Base-by-base conservation (phyloP, 305 asterid species). In the Solanum hybrid region DNA sequence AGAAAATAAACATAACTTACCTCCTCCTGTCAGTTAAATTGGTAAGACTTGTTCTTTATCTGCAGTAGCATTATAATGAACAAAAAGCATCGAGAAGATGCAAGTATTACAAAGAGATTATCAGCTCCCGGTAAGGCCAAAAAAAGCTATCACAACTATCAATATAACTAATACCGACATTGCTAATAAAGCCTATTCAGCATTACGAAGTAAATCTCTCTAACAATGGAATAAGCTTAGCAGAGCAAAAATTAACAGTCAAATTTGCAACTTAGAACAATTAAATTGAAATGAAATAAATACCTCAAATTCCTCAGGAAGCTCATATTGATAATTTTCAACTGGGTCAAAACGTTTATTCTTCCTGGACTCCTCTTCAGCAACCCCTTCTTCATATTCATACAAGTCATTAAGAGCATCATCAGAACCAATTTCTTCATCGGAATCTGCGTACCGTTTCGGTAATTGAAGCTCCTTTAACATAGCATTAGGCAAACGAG, bases 261-360 rank as follows among this genome's bases (percentile, higher is more conserved):
- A 42, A 42, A 42, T 45, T 45, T 45, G 60, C 60, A 45, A 45
- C 60, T 1, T 0, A 45, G 60, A 45, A 45, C 66, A 15, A 51
- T 2, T 22, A 60, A 64, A 64, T 64, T 64, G 72, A 64, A 64
- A 64, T 64, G 72, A 64, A 64, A 69, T 10, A 26, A 10, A 26
- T 71, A 95, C 99, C 99, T 96, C 92, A 91, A 95, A 96, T 78
- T 95, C 93, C 34, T 94, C 92, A 85, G 98, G 97, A 85, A 96
- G 98, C 64, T 88, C 86, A 56, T 81, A 73, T 24, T 73, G 93
- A 9, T 90, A 95, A 89, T 97, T 97, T 2, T 95, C 98, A 88
- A 97, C 98, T 37, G 94, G 90, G 78, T 96, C 99, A 73, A 91
- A 97, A n/a, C 99, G 94, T 91, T 84, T 91, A 80, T 96, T 97